These are phyloP conservation scores for Cercophora sp. DNA, from an alignment of 495 filamentous ascomycete genomes.

Conservation along the genomic window DNA sequence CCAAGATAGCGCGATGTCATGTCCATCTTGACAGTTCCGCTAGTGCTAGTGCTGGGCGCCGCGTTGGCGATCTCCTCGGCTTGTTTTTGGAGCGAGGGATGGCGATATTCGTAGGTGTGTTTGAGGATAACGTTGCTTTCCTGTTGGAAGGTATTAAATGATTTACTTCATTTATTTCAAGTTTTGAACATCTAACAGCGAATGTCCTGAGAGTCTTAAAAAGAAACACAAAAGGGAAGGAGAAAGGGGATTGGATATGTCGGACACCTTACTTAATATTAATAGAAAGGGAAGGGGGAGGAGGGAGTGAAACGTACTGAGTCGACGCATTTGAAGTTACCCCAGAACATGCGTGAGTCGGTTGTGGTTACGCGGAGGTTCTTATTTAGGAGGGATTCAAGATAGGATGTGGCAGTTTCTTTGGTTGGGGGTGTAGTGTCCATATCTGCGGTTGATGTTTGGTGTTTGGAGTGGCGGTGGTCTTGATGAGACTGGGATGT, in stretches of 20 bases:
- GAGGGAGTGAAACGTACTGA: constrained; percentile 49
- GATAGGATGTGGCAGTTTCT: constrained; percentile 34
- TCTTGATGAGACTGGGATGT: no score
- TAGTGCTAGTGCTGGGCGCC: no score
- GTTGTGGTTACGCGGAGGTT: constrained; percentile 75
- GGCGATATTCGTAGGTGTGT: constrained; percentile 82
- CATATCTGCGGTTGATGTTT: no score
- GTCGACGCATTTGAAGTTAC: constrained; percentile 91
- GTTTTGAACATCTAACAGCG: no score
- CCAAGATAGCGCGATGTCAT: constrained; percentile 86
- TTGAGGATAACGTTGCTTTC: constrained; percentile 77
- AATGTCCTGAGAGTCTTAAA: no score
- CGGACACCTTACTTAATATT: no score
- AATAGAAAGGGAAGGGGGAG: neutral
- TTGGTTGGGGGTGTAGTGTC: neutral
- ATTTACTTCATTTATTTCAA: neutral
- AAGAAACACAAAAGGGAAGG: no score
- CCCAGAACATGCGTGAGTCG: constrained; percentile 84
- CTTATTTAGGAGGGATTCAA: constrained; percentile 57
- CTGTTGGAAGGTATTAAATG: constrained; percentile 18
- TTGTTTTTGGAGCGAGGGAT: constrained; percentile 53
- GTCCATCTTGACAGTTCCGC: constrained; percentile 51
- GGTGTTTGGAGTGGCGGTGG: no score
- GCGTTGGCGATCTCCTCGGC: constrained; percentile 39
- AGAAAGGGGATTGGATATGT: no score